Evolutionary conservation across 129 eudicot genomes (phyloP).

Genomic region (Helichrysum umbraculigerum): DNA sequence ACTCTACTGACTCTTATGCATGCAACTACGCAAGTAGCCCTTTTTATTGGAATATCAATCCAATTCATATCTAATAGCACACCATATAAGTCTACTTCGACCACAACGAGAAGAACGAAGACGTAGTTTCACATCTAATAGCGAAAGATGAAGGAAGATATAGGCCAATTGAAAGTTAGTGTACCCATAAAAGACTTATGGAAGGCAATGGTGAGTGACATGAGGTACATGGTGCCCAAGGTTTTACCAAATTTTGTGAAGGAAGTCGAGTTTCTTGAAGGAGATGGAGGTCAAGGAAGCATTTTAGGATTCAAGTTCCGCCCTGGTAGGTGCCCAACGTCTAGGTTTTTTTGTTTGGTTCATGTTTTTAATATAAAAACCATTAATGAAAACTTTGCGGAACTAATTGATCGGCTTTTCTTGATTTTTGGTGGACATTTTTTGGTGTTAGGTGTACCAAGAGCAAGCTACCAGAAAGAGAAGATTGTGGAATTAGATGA

Average conservation of each 20-base stretch:
- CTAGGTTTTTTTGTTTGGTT: too few relatives aligned
- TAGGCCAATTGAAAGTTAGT: slow-evolving; percentile 30
- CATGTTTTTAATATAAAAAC: too few relatives aligned
- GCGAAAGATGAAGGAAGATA: slow-evolving; percentile 33
- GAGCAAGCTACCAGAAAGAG: slow-evolving; percentile 37
- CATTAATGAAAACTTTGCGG: too few relatives aligned
- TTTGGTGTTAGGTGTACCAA: slow-evolving; percentile 20
- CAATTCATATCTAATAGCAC: too few relatives aligned
- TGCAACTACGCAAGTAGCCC: background rate
- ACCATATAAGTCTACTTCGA: background rate
- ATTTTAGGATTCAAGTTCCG: slow-evolving; percentile 42
- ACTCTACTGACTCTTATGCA: too few relatives aligned
- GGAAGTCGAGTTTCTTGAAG: slow-evolving; percentile 37
- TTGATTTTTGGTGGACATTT: background rate
- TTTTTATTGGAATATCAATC: background rate
- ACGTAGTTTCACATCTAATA: too few relatives aligned
- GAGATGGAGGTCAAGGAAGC: slow-evolving; percentile 51
- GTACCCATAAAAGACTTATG: slow-evolving; percentile 38
- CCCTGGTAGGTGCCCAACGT: slow-evolving; percentile 30
- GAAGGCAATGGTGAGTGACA: slow-evolving; percentile 35
- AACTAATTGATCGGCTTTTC: background rate
- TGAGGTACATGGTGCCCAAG: slow-evolving; percentile 9
- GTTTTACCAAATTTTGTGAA: slow-evolving; percentile 27
- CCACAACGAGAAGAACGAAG: too few relatives aligned
- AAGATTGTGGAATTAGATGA: slow-evolving; percentile 36